Conservation (phyloP, 2,329 filamentous ascomycete species). For the Scytalidium sp. region DNA sequence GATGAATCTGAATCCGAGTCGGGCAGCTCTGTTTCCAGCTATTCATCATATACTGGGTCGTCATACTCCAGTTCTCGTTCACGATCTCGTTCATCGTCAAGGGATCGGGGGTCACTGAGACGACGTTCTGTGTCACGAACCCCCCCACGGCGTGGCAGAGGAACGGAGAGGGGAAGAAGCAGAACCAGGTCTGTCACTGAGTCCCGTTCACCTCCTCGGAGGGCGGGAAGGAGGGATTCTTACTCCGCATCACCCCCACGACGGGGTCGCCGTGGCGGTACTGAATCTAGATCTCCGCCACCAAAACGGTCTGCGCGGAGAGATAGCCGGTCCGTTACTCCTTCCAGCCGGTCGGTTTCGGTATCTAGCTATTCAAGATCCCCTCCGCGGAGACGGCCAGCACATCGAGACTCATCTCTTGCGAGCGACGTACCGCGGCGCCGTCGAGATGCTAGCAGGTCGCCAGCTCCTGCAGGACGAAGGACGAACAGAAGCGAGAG, state of each 20-base stretch:
- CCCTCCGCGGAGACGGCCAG: constrained; percentile 12
- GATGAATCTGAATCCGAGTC: constrained; percentile 65
- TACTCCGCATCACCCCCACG: constrained; percentile 19
- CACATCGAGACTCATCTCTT: constrained; percentile 20
- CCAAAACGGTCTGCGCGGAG: constrained; percentile 11
- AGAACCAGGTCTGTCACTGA: constrained; percentile 23
- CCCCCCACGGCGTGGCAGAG: constrained; percentile 12
- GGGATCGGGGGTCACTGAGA: constrained; percentile 11
- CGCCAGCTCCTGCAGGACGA: constrained; percentile 13
- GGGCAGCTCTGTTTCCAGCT: constrained; percentile 66
- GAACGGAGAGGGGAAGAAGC: constrained; percentile 16
- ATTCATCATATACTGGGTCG: constrained; percentile 69
- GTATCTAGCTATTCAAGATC: constrained; percentile 5
- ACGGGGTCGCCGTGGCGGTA: constrained; percentile 13
- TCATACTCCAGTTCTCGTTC: constrained; percentile 48
- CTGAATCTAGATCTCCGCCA: constrained; percentile 21
- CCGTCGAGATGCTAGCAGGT: constrained; percentile 13
- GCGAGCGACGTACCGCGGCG: constrained; percentile 18
- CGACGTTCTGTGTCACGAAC: constrained; percentile 17
- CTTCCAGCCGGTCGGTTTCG: constrained; percentile 6
- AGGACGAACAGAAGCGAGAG: constrained; percentile 7
- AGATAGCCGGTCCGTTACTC: constrained; percentile 15
- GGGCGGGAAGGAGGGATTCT: constrained; percentile 9
- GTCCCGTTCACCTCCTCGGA: constrained; percentile 17
- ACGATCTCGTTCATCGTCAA: constrained; percentile 16